Base-by-base conservation (phyloP, 371 early-diverging fungal species). In the Syncephalis fuscata region DNA sequence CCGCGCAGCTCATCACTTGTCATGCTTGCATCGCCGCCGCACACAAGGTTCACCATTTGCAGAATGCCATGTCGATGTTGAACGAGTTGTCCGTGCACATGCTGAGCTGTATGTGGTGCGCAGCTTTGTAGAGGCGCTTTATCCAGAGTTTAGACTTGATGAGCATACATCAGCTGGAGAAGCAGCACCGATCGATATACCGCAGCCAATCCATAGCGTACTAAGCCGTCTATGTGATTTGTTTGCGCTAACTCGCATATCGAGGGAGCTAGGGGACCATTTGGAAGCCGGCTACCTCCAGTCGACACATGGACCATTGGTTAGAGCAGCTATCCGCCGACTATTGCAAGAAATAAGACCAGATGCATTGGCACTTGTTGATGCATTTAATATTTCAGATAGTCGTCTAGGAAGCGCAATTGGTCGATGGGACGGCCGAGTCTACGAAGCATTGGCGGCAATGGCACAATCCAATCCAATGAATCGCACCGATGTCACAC, bases 361-460 rank as follows among this genome's bases (percentile, higher is more conserved):
- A 22, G 67, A 84, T 36, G 83, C 80, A 14, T 67, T 86, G 17
- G 65, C 77, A 0, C 61, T 85, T 8, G 85, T 83, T 3, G 86
- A 85, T 52, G 71, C 83, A 0, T 82, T 85, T 60, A 84, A 74
- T 44, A 60, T 82, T 20, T 71, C 85, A 1, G 88, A 88, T 43
- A 74, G 74, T 45, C 61, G 63, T 27, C 67, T 88, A 16, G 75
- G 81, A 57, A 79, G 82, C 21, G 78, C 85, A 3, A 54, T 88
- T 8, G 89, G 84, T 39, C 67, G 75, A 14, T 69, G 61, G 16
- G 86, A 85, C 48, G 88, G 85, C 39, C 66, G 74, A 36, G 73
- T 80, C 3, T 88, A 89, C 58, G 21, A 24, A 9, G 43, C 53
- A 8, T 44, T 32, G 32, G 32, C 32, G 32, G 32, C 32, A 4